These are phyloP conservation scores for Candida loeiensis DNA, from an alignment of 805 yeast genomes.

Conservation along the genomic window DNA sequence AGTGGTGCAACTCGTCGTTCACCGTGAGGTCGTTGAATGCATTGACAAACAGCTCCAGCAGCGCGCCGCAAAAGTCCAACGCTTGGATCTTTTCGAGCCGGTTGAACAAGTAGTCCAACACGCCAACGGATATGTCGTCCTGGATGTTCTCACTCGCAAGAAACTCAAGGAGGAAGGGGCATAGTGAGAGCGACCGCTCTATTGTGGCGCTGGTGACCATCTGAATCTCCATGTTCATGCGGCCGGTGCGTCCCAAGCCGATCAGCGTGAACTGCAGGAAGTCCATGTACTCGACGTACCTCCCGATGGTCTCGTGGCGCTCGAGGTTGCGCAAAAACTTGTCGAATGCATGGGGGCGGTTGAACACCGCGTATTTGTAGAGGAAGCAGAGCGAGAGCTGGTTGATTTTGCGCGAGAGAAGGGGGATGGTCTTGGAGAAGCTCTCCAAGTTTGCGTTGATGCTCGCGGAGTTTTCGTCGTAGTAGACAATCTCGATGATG, in stretches of 20 bases:
- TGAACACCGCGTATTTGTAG: conserved; percentile 67
- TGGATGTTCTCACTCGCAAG: conserved; percentile 83
- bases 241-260: conserved; percentile 83
- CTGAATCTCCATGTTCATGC: conserved; percentile 88
- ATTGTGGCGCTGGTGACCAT: conserved; percentile 80
- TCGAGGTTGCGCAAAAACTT: conserved; percentile 57
- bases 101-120: conserved; percentile 55
- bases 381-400: conserved; percentile 54
- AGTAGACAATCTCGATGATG: conserved; percentile 54
- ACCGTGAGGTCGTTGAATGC: conserved; percentile 50
- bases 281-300: conserved; percentile 71
- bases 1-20: conserved; percentile 14
- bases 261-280: conserved; percentile 86
- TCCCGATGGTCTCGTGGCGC: conserved; percentile 45
- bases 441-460: conserved; percentile 49
- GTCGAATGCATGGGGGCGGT: conserved; percentile 78
- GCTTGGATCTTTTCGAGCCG: conserved; percentile 55
- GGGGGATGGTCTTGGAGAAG: conserved; percentile 49
- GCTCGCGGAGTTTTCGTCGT: conserved; percentile 49
- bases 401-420: conserved; percentile 57
- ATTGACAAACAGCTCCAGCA: conserved; percentile 56
- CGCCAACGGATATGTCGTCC: conserved; percentile 65
- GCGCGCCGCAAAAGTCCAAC: conserved; percentile 86
- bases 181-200: conserved; percentile 53
- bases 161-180: conserved; percentile 73